A percentile compares a stretch with the other conserved stretches of the same genome.
These are phyloP conservation scores for Amanita rimosa DNA, from an alignment of 768 basidiomycete genomes.

Conservation along the genomic window DNA sequence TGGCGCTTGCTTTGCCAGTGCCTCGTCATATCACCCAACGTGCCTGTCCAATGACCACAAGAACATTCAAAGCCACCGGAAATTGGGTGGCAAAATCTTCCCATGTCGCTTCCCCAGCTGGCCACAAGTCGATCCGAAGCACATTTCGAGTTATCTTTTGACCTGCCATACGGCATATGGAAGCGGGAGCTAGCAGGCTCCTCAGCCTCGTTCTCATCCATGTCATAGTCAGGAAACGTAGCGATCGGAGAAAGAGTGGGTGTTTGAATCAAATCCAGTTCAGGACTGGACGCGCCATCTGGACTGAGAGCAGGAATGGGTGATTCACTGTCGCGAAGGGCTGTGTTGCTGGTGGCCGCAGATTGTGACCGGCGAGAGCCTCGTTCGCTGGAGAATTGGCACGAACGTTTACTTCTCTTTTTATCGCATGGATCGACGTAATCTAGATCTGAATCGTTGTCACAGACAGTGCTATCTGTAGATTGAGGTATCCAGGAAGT, in stretches of 20 bases:
- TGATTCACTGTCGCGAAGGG: not conserved
- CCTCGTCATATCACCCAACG: not conserved
- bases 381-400: not conserved
- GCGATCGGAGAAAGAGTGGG: not conserved
- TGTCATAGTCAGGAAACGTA: not conserved
- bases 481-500: not conserved
- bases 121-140: not conserved
- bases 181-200: no score
- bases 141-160: not conserved
- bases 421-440: not conserved
- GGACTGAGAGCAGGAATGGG: not conserved
- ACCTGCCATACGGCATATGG: not conserved
- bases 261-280: not conserved
- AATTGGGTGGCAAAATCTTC: not conserved
- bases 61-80: not conserved
- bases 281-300: not conserved
- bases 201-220: not conserved
- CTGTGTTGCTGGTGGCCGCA: not conserved
- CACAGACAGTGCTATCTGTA: not conserved
- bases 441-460: not conserved
- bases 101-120: conserved; percentile 2
- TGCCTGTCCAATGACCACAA: not conserved
- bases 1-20: conserved; percentile 5
- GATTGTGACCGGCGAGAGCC: not conserved
- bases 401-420: not conserved